Conservation (phyloP, 2,329 filamentous ascomycete genomes). For the Myriosclerotinia curreyana region DNA sequence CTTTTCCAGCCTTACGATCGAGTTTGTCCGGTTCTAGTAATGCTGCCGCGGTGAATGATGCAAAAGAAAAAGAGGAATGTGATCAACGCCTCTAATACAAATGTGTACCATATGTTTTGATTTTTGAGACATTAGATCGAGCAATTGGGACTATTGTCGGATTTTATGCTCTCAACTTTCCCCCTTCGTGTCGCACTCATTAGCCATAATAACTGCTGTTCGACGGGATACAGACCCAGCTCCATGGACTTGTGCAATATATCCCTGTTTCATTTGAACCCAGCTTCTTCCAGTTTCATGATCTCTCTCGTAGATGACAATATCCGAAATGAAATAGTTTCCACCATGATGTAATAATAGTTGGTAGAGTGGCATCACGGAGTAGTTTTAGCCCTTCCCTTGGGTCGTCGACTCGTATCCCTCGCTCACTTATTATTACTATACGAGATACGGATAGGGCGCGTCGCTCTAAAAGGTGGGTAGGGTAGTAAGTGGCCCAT, state of each 20-base stretch:
- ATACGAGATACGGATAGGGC: conserved; percentile 3
- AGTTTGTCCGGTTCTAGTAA: neutral
- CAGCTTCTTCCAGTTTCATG: neutral
- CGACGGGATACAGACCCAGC: conserved; percentile 8
- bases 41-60: neutral
- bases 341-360: neutral
- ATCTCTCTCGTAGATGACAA: neutral
- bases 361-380: neutral
- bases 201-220: neutral
- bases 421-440: neutral
- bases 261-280: neutral
- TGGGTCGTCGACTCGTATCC: neutral
- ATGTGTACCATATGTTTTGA: neutral
- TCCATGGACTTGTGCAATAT: neutral
- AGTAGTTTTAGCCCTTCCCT: neutral
- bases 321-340: neutral
- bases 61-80: conserved; percentile 9
- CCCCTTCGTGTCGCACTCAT: neutral
- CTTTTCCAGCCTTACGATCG: conserved; percentile 8
- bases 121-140: conserved; percentile 1
- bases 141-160: neutral
- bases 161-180: neutral
- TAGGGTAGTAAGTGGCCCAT: conserved; percentile 7
- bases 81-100: conserved; percentile 1
- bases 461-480: conserved; percentile 7